A percentile compares a stretch with the other conserved stretches of the same genome.
Conservation (phyloP, 2,329 filamentous ascomycete species). For the Ceratocystis ficicola region DNA sequence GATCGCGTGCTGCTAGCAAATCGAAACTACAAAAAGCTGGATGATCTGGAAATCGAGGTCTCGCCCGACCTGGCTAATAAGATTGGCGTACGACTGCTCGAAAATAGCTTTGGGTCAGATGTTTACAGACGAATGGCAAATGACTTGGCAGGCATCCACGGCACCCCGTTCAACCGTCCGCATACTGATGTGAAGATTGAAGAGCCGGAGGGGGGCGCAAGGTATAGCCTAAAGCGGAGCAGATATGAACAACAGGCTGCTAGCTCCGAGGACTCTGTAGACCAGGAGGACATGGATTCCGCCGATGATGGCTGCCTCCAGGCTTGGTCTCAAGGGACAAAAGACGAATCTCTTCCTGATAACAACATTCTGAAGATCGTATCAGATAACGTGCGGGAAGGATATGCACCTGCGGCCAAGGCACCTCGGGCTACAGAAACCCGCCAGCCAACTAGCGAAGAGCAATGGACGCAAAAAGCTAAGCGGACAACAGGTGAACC, state of each 20-base stretch:
- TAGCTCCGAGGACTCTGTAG: background rate
- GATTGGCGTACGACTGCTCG: background rate
- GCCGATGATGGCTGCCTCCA: background rate
- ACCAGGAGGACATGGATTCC: background rate
- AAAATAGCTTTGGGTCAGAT: background rate
- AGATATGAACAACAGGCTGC: background rate
- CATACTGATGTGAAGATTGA: slow-evolving; percentile 10
- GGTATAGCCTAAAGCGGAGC: background rate
- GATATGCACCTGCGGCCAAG: background rate
- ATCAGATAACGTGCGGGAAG: background rate
- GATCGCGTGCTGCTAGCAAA: background rate
- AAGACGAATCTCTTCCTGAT: background rate
- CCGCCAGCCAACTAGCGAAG: background rate
- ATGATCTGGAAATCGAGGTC: background rate
- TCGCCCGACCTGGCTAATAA: background rate
- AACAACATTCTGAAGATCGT: background rate
- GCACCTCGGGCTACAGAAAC: background rate
- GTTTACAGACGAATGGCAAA: slow-evolving; percentile 1
- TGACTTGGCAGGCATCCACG: slow-evolving; percentile 13
- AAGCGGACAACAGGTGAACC: too few species aligned
- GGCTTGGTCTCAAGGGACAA: background rate
- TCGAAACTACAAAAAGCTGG: background rate
- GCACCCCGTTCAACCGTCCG: slow-evolving; percentile 8
- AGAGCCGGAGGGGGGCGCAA: background rate
- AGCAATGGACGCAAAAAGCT: background rate